Conservation (phyloP, 2,329 filamentous ascomycete genomes). For the Ophiostoma himal-ulmi region DNA sequence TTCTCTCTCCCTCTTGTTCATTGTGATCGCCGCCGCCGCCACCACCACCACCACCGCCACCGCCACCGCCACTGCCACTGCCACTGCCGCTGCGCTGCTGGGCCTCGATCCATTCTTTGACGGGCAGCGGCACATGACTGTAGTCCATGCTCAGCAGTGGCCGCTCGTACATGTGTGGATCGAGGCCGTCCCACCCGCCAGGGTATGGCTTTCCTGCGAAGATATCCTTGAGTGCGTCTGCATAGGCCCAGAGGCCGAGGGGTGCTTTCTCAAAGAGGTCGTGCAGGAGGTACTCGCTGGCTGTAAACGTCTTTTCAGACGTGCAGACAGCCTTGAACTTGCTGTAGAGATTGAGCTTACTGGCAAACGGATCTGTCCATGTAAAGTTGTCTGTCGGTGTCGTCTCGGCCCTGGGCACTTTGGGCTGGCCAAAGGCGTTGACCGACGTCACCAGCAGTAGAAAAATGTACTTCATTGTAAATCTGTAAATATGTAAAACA, state of each 20-base stretch:
- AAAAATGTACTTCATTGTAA: neutral
- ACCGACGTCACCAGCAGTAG: neutral
- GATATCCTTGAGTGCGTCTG: conserved; percentile 33
- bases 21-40: neutral
- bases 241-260: neutral
- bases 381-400: neutral
- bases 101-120: neutral
- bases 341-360: neutral
- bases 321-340: neutral
- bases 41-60: no score
- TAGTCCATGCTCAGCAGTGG: conserved; percentile 45
- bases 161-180: conserved; percentile 47
- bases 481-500: neutral
- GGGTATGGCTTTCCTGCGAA: conserved; percentile 43
- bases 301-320: neutral
- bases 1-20: neutral
- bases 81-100: neutral
- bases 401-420: neutral
- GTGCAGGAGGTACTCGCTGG: neutral
- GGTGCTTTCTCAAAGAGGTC: neutral
- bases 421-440: neutral
- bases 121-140: conserved; percentile 11
- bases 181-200: conserved; percentile 47
- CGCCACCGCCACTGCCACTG: no score
- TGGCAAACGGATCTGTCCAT: neutral